Evolutionary conservation across 768 basidiomycete species (phyloP), one percentile per base, ranked within the genome.

Genomic region (Leccinum longicurvipes): DNA sequence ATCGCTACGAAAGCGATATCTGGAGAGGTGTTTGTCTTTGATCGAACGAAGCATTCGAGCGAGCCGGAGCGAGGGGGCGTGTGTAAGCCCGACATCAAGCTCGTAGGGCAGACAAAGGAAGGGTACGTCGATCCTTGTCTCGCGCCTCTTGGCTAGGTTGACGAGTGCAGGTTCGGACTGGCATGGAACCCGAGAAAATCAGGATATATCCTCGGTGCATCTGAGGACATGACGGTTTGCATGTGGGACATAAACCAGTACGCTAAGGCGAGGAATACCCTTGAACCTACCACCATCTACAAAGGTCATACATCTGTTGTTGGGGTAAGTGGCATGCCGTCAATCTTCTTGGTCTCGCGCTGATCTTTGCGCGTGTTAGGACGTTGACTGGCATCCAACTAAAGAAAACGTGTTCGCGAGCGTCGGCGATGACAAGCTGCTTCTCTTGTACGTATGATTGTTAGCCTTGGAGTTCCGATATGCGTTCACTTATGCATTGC

Each of bases 161-260:
- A 56, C 31, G 54, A n/a, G 55, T 19, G n/a, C 58, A 95, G 94
- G 27, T 99, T 93, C 67, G 97, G 97, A 3, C 73, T 99, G 45
- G 86, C 91, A 21, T 99, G 97, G 97, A 97, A 83, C 75, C 87
- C 92, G 6, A 68, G 81, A 36, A 93, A 89, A 68, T 61, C 78
- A 36, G 97, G 97, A 0, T 85, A 94, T 66, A 77, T 99, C 14
- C 77, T 98, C 6, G 93, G 91, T 62, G 91, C 92, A 21, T 94
- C 93, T 5, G 95, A 98, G 70, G 97, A 98, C 71, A 92, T 87
- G 79, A 97, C 95, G 0, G 84, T 98, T 34, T 97, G 93, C 63
- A 85, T 93, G 67, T 99, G 97, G 96, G 97, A 99, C 69, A 76
- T 98, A 39, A 92, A 91, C 66, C 84, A 87, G 0, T 99, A 95